Evolutionary conservation across 2,329 filamentous ascomycete genomes (phyloP), one percentile per base, ranked within the genome.

Genomic region (Trichoderma atrobrunneum): DNA sequence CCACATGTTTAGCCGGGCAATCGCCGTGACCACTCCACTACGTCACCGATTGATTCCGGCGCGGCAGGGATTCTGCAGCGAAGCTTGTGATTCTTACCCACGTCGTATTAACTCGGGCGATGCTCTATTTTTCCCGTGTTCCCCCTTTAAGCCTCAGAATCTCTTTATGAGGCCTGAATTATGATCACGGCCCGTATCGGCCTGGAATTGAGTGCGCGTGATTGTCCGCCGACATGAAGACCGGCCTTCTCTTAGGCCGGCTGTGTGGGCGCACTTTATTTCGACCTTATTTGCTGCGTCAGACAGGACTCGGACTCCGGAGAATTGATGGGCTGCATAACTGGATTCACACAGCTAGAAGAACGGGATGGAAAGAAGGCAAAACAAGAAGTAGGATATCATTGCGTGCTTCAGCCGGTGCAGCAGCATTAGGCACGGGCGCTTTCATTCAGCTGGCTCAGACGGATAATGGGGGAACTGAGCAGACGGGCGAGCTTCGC

Each of bases 401-500:
- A 1, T 72, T 87, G 8, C 81, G 82, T 3, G 84, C 81, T 3
- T 82, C 82, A 0, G 82, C 80, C 1, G 83, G 81, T n/a, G 82
- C 79, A 5, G 80, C 81, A 0, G 80, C 82, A 0, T 79, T 91
- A 11, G 88, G 85, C 8, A 87, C 89, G 0, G 84, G 85, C 0
- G 85, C 85, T 1, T 91, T 91, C 78, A 83, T 91, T 57, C 83
- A 87, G 76, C 80, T 90, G 7, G 87, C 88, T 5, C 86, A 90
- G 76, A 80, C 85, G 73, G 85, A 89, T 56, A 86, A 88, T 74
- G 80, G 76, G 48, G 83, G 81, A 56, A 80, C 82, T 4, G 80
- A 84, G 21, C 80, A 92, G 78, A 97, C 95, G 3, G 89, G 89
- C 30, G 95, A 98, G 82, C 88, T 88, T 81, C 92, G 93, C 75